Conservation (phyloP, 2,329 filamentous ascomycete species). For the Pleurostoma richardsiae region DNA sequence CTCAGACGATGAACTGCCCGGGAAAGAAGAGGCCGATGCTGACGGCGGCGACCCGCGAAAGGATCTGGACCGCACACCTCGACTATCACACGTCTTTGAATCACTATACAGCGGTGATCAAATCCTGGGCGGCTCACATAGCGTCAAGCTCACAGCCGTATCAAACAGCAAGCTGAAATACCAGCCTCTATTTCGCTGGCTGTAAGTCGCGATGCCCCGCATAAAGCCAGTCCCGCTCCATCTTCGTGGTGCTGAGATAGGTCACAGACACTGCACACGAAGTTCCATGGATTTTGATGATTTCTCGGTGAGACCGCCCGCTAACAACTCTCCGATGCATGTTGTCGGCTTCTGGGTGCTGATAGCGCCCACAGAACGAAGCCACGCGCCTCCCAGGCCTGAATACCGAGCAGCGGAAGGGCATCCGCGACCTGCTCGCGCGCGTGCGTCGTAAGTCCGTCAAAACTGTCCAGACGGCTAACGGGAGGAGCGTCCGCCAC, state of each 20-base stretch:
- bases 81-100: constrained; percentile 17
- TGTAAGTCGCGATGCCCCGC: constrained; percentile 27
- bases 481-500: constrained; percentile 31
- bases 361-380: constrained; percentile 20
- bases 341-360: constrained; percentile 3
- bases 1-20: not conserved
- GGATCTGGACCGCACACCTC: not conserved
- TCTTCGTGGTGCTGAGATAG: too few species aligned
- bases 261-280: constrained; percentile 18
- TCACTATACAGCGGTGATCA: constrained; percentile 32
- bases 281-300: constrained; percentile 33
- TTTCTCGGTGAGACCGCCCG: constrained; percentile 24
- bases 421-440: constrained; percentile 28
- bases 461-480: constrained; percentile 29
- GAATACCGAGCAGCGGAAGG: not conserved
- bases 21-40: not conserved
- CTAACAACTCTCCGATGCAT: not conserved
- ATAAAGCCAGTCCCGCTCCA: too few species aligned
- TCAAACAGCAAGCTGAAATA: constrained; percentile 23
- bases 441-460: constrained; percentile 29
- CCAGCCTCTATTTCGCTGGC: constrained; percentile 34
- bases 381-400: constrained; percentile 20
- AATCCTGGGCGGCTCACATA: constrained; percentile 27
- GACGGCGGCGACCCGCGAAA: not conserved
- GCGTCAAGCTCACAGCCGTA: constrained; percentile 15